Conservation (phyloP, 371 early-diverging fungal species). For the Mucor irregularis region DNA sequence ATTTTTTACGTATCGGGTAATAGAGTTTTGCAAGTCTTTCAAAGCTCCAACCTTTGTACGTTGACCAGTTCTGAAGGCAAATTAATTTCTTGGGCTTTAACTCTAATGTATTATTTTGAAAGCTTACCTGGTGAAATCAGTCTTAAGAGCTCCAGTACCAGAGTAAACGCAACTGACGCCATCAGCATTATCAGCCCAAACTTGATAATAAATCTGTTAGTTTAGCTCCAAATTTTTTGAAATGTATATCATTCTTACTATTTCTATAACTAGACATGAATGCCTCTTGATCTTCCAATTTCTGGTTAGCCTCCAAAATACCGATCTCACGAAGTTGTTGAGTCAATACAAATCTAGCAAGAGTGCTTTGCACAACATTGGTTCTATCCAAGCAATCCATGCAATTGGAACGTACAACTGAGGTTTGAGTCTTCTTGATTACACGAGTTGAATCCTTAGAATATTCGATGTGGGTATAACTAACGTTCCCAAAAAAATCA, state of each 20-base stretch:
- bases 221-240: neutral
- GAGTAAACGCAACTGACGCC: slow-evolving; percentile 92
- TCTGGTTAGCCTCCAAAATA: slow-evolving; percentile 60
- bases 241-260: slow-evolving; percentile 23
- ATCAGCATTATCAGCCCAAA: slow-evolving; percentile 99
- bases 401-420: slow-evolving; percentile 97
- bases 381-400: slow-evolving; percentile 99
- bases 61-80: slow-evolving; percentile 64
- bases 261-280: slow-evolving; percentile 48
- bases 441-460: slow-evolving; percentile 1
- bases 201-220: slow-evolving; percentile 23
- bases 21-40: slow-evolving; percentile 82
- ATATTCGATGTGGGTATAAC: slow-evolving; percentile 18
- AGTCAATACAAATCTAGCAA: slow-evolving; percentile 74
- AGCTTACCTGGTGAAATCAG: slow-evolving; percentile 85
- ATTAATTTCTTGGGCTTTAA: slow-evolving; percentile 16
- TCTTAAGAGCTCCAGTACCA: slow-evolving; percentile 98
- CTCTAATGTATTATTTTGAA: neutral
- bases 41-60: slow-evolving; percentile 83
- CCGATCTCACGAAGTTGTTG: slow-evolving; percentile 66
- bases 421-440: slow-evolving; percentile 63
- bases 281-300: slow-evolving; percentile 52
- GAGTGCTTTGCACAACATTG: slow-evolving; percentile 95
- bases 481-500: neutral
- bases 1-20: slow-evolving; percentile 87